phyloP scores from a whole-genome alignment of 805 yeast genomes.

The Torulaspora quercuum region DNA sequence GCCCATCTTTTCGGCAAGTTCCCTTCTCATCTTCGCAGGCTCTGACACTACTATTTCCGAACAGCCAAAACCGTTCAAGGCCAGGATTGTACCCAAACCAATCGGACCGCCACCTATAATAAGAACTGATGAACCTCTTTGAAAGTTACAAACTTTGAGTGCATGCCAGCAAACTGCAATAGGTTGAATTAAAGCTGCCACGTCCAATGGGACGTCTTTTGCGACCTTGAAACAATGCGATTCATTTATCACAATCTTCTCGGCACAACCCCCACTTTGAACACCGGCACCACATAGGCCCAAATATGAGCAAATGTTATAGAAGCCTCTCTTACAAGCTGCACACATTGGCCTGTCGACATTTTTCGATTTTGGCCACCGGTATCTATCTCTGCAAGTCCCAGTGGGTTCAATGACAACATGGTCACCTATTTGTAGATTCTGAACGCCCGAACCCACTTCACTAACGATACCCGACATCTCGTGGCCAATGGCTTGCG shows the following conservation, averaged over 20 bases:
- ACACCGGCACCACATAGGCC: conserved; percentile 57
- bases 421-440: conserved; percentile 49
- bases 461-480: conserved; percentile 45
- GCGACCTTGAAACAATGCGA: conserved; percentile 42
- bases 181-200: conserved; percentile 58
- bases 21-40: conserved; percentile 50
- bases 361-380: conserved; percentile 39
- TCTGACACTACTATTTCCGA: conserved; percentile 51
- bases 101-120: conserved; percentile 64
- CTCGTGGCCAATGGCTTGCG: conserved; percentile 55
- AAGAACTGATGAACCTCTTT: conserved; percentile 45
- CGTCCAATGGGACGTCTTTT: conserved; percentile 44
- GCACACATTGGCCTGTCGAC: conserved; percentile 38
- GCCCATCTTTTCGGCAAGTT: conserved; percentile 48
- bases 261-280: conserved; percentile 55
- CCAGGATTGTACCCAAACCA: conserved; percentile 56
- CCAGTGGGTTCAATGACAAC: conserved; percentile 64
- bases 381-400: conserved; percentile 48
- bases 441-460: conserved; percentile 46
- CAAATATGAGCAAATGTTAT: conserved; percentile 50
- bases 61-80: conserved; percentile 52
- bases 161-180: conserved; percentile 60
- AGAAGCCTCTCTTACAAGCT: conserved; percentile 49
- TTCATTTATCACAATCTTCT: conserved; percentile 43
- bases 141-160: conserved; percentile 45